Base-by-base conservation (phyloP, 352 stramenopile genomes). In the Thraustotheca clavata region DNA sequence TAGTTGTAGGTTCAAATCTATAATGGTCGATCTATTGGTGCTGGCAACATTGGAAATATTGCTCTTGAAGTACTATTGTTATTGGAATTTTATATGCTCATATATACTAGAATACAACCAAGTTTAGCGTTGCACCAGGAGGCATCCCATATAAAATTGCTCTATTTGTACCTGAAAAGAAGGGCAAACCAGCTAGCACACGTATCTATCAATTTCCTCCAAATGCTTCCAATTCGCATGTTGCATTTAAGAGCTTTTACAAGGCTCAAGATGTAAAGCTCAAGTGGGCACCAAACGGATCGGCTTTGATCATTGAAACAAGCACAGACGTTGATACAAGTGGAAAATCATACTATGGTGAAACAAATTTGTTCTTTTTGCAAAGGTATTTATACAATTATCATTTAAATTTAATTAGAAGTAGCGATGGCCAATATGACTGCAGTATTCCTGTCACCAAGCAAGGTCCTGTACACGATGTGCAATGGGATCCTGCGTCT, bases 301-400 rank as follows among this genome's bases (percentile, higher is more conserved):
- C 71, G 11, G 80, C 87, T 38, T 72, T 96, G 26, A 83, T 97
- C 50, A 91, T 95, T 69, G 83, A 96, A 74, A 96, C 88, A 40
- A 87, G 86, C 59, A 97, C 89, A 54, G 89, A 96, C 57, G 83
- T 96, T 18, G 89, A 97, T 65, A 95, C 87, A 36, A 93, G 86
- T 0, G 93, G 93, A 61, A 85, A 98, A 73, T 98, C 89, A 40
- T 99, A 99, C 76, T 99, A 99, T 65, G 96, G 96, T 48, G 96
- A 96, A 59, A 98, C 95, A 0, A 89, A 92, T 9, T 75, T 99
- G 1, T 98, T 97, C 74, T 93, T 99, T 67, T 73, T 99, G 66
- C 83, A 97, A 72, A 85, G 38, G 31, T 49, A 49, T 0, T 3
- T 26, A 48, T 1, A 36, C 9, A 52, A 9, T 24, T 41, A 11